These are phyloP conservation scores for Brettanomyces bruxellensis DNA, from an alignment of 805 yeast genomes.

Conservation along the genomic window DNA sequence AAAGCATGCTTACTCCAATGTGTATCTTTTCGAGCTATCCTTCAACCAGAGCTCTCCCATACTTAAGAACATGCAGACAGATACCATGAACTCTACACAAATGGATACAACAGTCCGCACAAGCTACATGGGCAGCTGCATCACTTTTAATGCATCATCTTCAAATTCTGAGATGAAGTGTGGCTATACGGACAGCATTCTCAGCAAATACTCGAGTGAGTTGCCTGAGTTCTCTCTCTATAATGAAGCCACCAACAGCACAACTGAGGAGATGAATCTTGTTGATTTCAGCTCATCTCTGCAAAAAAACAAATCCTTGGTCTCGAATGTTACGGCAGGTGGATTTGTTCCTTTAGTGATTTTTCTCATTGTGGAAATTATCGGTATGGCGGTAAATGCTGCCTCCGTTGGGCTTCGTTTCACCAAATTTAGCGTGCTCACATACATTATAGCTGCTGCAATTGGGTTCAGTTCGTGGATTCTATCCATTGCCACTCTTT, in stretches of 20 bases:
- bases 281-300: background rate
- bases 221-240: constrained; percentile 1
- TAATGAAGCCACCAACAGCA: constrained; percentile 1
- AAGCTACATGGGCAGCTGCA: constrained; percentile 1
- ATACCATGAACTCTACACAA: background rate
- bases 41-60: constrained; percentile 4
- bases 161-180: background rate
- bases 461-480: background rate
- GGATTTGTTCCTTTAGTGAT: background rate
- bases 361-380: background rate
- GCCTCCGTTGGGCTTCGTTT: background rate
- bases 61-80: background rate
- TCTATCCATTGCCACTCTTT: background rate
- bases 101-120: background rate
- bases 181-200: background rate
- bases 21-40: background rate
- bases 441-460: background rate
- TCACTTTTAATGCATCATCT: background rate
- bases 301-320: background rate
- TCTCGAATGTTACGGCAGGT: background rate
- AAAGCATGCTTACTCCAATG: background rate
- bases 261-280: background rate
- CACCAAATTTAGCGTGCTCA: background rate
- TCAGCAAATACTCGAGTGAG: background rate
- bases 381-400: background rate